Percentiles rank a stretch among this genome's conserved stretches.
Conservation (phyloP, 75 land plant genomes). For the Pinus albicaulis region DNA sequence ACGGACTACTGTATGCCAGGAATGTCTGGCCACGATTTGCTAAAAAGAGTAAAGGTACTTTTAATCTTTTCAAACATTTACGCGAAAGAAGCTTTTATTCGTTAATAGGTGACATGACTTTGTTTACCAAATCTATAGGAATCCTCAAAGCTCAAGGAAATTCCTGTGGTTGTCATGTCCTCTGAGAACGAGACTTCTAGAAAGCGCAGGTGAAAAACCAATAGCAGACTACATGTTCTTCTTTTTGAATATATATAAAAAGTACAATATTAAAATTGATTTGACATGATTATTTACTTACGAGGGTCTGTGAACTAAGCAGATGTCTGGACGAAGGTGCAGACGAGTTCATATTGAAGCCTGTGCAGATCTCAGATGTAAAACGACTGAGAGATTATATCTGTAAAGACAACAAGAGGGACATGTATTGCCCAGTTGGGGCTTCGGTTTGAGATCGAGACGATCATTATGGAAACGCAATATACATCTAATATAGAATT, state of each 20-base stretch:
- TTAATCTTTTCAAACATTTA: not conserved
- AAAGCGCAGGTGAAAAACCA: slow-evolving; percentile 22
- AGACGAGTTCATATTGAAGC: slow-evolving; percentile 31
- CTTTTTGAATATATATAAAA: too few species aligned
- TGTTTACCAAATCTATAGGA: not conserved
- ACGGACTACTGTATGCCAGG: slow-evolving; percentile 80
- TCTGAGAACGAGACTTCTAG: slow-evolving; percentile 33
- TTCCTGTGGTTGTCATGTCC: slow-evolving; percentile 46
- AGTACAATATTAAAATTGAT: too few species aligned
- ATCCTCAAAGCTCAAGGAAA: slow-evolving; percentile 28
- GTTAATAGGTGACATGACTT: not conserved
- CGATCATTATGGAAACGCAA: too few species aligned
- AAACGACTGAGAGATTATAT: slow-evolving; percentile 15
- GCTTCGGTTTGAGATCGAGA: too few species aligned
- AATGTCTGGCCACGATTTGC: slow-evolving; percentile 67
- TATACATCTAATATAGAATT: too few species aligned
- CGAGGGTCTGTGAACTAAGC: not conserved
- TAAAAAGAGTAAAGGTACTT: slow-evolving; percentile 58
- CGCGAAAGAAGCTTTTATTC: not conserved
- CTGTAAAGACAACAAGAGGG: not conserved
- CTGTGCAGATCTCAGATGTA: slow-evolving; percentile 25
- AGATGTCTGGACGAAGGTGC: slow-evolving; percentile 29
- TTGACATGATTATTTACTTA: not conserved
- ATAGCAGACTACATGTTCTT: not conserved
- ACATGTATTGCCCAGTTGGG: too few species aligned